phyloP scores from a whole-genome alignment of 1,284 basidiomycete species.

The Cutaneotrichosporon sp. region DNA sequence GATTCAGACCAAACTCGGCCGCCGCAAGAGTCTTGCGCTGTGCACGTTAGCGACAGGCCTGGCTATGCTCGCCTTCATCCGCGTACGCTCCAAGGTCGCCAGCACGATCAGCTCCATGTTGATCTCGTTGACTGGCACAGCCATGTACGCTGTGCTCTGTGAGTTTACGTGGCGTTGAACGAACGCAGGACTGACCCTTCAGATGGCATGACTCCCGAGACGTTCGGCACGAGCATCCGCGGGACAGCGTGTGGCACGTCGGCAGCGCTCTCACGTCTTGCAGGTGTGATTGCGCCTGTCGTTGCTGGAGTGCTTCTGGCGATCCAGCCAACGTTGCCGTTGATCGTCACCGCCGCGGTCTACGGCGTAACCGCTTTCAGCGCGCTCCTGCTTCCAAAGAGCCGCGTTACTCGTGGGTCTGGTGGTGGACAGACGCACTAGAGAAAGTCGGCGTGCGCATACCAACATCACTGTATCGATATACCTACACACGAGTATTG shows the following conservation, averaged over 20 bases:
- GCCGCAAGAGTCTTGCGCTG: conserved; percentile 71
- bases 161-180: conserved; percentile 55
- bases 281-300: conserved; percentile 87
- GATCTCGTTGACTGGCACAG: conserved; percentile 76
- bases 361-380: conserved; percentile 69
- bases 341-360: conserved; percentile 71
- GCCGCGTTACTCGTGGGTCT: background rate
- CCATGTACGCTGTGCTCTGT: conserved; percentile 89
- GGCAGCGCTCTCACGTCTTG: conserved; percentile 82
- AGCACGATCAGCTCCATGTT: conserved; percentile 75
- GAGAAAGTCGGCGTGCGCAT: background rate
- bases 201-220: conserved; percentile 81
- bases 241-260: conserved; percentile 91
- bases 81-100: conserved; percentile 62
- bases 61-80: conserved; percentile 72
- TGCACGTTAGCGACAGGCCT: conserved; percentile 78
- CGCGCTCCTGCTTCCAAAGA: conserved; percentile 60
- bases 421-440: conserved; percentile 10
- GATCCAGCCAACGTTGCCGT: conserved; percentile 70
- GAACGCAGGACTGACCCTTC: conserved; percentile 10
- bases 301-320: conserved; percentile 76
- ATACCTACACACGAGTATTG: background rate
- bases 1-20: conserved; percentile 74
- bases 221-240: conserved; percentile 76
- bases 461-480: conserved; percentile 3